Percentiles rank a stretch among this genome's conserved stretches.
Evolutionary conservation across 2,329 filamentous ascomycete genomes (phyloP).

Genomic region (Lasiodiplodia citricola): DNA sequence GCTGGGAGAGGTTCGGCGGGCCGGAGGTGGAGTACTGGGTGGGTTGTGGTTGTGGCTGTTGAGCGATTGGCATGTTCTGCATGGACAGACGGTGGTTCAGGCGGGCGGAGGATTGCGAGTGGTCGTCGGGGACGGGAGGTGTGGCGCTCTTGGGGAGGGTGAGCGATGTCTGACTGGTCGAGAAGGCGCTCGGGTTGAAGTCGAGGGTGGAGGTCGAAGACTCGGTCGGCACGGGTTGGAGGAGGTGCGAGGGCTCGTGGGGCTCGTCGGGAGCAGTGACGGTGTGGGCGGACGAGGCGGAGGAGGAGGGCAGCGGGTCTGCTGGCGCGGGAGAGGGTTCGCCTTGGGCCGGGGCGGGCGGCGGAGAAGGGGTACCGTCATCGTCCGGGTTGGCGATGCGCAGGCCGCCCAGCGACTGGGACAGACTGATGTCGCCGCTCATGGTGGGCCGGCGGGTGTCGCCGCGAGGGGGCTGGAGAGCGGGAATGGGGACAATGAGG

Average conservation of each 20-base stretch:
- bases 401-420: slow-evolving; percentile 88
- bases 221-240: slow-evolving; percentile 39
- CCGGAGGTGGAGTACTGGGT: slow-evolving; percentile 35
- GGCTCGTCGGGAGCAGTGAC: slow-evolving; percentile 42
- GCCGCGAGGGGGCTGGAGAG: not conserved
- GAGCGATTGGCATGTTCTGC: slow-evolving; percentile 47
- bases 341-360: slow-evolving; percentile 29
- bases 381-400: slow-evolving; percentile 97
- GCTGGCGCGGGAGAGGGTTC: slow-evolving; percentile 26
- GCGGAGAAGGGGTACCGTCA: slow-evolving; percentile 50
- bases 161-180: slow-evolving; percentile 30
- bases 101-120: slow-evolving; percentile 36
- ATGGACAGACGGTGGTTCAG: slow-evolving; percentile 50
- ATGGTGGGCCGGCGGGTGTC: slow-evolving; percentile 55
- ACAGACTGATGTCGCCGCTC: slow-evolving; percentile 92
- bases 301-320: slow-evolving; percentile 36
- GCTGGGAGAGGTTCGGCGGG: slow-evolving; percentile 31
- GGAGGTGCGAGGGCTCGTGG: slow-evolving; percentile 37
- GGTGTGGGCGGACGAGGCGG: slow-evolving; percentile 44
- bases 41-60: slow-evolving; percentile 46
- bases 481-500: slow-evolving; percentile 10
- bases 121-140: slow-evolving; percentile 34
- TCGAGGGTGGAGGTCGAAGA: slow-evolving; percentile 39
- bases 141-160: slow-evolving; percentile 35
- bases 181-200: slow-evolving; percentile 49